Conservation (phyloP, 441 rosid genomes). For the Pelargonium fulgidum region DNA sequence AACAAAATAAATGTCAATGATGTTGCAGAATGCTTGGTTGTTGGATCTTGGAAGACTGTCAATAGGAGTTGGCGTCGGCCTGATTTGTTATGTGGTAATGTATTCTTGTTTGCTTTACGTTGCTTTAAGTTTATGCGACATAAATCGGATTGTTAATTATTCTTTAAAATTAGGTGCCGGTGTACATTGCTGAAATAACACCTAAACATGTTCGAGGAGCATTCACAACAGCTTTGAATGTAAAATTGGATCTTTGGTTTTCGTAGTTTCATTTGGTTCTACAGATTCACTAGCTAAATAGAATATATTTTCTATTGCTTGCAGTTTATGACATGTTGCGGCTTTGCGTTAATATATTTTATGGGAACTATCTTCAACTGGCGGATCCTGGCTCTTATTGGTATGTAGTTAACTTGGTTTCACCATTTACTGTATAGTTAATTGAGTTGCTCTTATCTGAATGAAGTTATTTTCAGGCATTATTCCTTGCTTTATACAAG, state of each 20-base stretch:
- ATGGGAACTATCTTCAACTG: background rate
- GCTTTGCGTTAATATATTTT: background rate
- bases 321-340: background rate
- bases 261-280: too few species aligned
- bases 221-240: background rate
- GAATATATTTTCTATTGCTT: too few species aligned
- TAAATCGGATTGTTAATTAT: background rate
- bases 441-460: background rate
- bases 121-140: background rate
- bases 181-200: background rate
- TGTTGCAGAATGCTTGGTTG: background rate
- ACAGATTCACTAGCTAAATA: too few species aligned
- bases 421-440: background rate
- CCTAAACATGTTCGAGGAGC: background rate
- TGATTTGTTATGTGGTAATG: background rate
- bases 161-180: background rate
- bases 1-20: too few species aligned
- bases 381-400: background rate
- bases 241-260: too few species aligned
- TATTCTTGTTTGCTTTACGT: too few species aligned
- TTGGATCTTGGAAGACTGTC: background rate
- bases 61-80: background rate
- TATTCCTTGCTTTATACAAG: background rate
- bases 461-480: background rate
- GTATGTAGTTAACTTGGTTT: background rate